Base-by-base conservation (phyloP, 768 basidiomycete species). In the Termitomyces sp. region DNA sequence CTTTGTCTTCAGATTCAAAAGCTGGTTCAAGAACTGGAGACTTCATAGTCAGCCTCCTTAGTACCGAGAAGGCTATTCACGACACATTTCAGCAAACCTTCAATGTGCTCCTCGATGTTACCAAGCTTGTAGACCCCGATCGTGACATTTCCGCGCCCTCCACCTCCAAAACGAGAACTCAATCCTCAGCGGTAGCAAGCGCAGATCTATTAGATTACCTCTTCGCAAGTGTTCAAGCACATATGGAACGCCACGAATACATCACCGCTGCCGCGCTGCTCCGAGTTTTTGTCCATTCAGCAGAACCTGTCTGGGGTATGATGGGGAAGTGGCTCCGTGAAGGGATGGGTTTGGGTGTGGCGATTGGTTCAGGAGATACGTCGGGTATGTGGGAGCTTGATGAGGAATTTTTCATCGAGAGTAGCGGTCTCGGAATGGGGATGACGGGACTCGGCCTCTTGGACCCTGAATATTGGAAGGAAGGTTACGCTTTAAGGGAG, bases 391-490 rank as follows among this genome's bases (percentile, higher is more conserved):
- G 71, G 50, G 76, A 74, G 44, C 73, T 87, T 1, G 84, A 87
- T 20, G 85, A 86, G 11, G 91, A 94, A 64, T 92, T 92, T 71
- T 92, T 93, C 69, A 83, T 94, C 47, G 87, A 88, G 65, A 80
- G 82, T 59, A 90, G 81, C 64, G 85, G 84, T 20, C 73, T 89
- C 45, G 77, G 76, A 0, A 57, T 76, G 51, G 79, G 79, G 41
- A 76, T 77, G 66, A 71, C 76, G 66, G 77, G 76, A 3, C 66
- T 79, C 45, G 79, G 79, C 1, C 66, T 87, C 22, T 60, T 83
- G 65, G 86, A 88, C 64, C 86, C 85, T 0, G 88, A 92, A 56
- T 91, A 91, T 65, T 94, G 91, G 91, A 73, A 78, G 32, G 84
- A 89, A 43, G 88, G 87, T 0, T 92, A 87, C 68, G 72, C 73